A percentile compares a stretch with the other conserved stretches of the same genome.
Evolutionary conservation across 306 rosid genomes (phyloP).

Genomic region (Lithocarpus polystachyus): DNA sequence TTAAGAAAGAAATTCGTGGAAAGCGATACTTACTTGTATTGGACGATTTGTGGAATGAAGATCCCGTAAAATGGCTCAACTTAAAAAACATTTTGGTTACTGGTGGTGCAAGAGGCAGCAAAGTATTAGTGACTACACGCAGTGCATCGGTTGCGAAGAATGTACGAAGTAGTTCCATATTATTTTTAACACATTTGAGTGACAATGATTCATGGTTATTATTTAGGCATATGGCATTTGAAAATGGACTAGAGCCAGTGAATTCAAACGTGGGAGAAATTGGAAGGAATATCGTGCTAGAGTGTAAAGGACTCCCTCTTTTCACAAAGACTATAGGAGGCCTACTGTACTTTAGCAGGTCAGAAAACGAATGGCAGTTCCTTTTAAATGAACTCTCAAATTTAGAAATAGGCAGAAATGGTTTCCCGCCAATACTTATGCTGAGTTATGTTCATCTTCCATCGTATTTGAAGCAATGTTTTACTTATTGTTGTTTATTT

Average conservation of each 20-base stretch:
- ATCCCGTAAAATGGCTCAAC: not conserved
- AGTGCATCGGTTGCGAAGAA: not conserved
- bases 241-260: not conserved
- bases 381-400: no score
- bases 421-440: constrained; percentile 22
- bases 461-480: constrained; percentile 31
- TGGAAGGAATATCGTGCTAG: constrained; percentile 24
- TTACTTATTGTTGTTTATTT: constrained; percentile 27
- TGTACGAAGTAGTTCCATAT: not conserved
- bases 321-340: constrained; percentile 17
- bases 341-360: not conserved
- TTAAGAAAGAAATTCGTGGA: not conserved
- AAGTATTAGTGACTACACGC: constrained; percentile 14
- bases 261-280: not conserved
- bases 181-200: not conserved
- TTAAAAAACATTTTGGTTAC: not conserved
- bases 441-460: constrained; percentile 29
- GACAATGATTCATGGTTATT: not conserved
- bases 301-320: constrained; percentile 20
- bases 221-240: constrained; percentile 11
- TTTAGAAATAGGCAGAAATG: constrained; percentile 13
- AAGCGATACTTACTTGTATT: no score
- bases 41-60: no score
- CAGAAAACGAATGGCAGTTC: no score
- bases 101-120: constrained; percentile 35